Percentiles rank a stretch among this genome's conserved stretches.
Conservation (phyloP, 225 moss, liverwort and hornwort species). For the Polytrichum commune region DNA sequence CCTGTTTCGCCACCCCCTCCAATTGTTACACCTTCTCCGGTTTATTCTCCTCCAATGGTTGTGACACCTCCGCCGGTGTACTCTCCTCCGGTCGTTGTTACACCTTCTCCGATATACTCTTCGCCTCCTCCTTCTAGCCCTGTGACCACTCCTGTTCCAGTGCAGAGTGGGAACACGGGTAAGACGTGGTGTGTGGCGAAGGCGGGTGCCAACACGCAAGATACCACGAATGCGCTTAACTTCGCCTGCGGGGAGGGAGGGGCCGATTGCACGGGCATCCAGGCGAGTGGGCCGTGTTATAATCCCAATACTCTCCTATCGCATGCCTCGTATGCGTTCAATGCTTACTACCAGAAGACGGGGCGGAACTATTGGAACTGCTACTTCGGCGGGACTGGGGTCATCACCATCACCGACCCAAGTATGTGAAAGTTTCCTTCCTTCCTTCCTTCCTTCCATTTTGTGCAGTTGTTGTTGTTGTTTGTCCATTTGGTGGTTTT, state of each 20-base stretch:
- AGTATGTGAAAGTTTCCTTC: slow-evolving; percentile 30
- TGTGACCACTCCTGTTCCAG: slow-evolving; percentile 17
- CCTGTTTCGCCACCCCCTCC: slow-evolving; percentile 12
- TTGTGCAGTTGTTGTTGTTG: too few species aligned
- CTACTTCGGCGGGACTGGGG: slow-evolving; percentile 71
- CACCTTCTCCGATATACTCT: slow-evolving; percentile 4
- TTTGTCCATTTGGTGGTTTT: too few species aligned
- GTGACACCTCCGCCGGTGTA: slow-evolving; percentile 6
- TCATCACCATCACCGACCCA: slow-evolving; percentile 93
- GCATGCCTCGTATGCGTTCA: slow-evolving; percentile 77
- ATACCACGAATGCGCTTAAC: slow-evolving; percentile 54
- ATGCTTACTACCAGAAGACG: slow-evolving; percentile 62
- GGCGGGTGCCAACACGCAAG: slow-evolving; percentile 40
- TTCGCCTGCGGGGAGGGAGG: slow-evolving; percentile 76
- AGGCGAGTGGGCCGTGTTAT: slow-evolving; percentile 51
- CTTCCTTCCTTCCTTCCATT: too few species aligned
- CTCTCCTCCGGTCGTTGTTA: slow-evolving; percentile 1
- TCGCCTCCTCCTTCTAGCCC: slow-evolving; percentile 7
- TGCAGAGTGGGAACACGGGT: slow-evolving; percentile 29
- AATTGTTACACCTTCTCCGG: slow-evolving; percentile 3
- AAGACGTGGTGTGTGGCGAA: slow-evolving; percentile 93
- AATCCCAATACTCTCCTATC: slow-evolving; percentile 54
- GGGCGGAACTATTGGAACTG: slow-evolving; percentile 94
- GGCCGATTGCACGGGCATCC: slow-evolving; percentile 65
- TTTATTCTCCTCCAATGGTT: slow-evolving; percentile 6